These are phyloP conservation scores for Lodderomyces jiufengensis DNA, from an alignment of 1,139 yeast genomes.

Conservation along the genomic window DNA sequence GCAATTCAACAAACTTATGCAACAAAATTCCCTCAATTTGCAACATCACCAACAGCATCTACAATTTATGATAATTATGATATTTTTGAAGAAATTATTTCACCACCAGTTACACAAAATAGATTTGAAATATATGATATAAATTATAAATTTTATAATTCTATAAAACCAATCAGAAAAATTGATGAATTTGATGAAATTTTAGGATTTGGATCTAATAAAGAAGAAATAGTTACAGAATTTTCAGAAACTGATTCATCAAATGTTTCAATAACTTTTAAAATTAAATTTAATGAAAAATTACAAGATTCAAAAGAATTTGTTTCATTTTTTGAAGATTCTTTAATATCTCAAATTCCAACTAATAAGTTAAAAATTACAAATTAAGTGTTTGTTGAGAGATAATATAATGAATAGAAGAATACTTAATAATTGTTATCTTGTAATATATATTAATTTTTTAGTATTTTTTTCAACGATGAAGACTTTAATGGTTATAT, in stretches of 20 bases:
- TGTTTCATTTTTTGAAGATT: conserved; percentile 31
- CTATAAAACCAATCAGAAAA: conserved; percentile 8
- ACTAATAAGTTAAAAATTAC: conserved; percentile 17
- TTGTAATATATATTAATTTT: too few species aligned
- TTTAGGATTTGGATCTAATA: conserved; percentile 31
- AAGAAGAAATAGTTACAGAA: conserved; percentile 2
- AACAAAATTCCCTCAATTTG: conserved; percentile 40
- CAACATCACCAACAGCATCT: conserved; percentile 41
- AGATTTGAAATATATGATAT: conserved; percentile 50
- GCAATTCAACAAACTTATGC: conserved; percentile 40
- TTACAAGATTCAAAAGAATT: conserved; percentile 36
- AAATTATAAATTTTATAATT: conserved; percentile 23
- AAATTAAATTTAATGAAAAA: conserved; percentile 34
- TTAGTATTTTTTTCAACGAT: too few species aligned
- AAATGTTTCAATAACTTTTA: conserved; percentile 44
- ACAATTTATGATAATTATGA: conserved; percentile 39
- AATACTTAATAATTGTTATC: too few species aligned
- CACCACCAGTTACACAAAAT: conserved; percentile 53
- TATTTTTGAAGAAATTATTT: conserved; percentile 61
- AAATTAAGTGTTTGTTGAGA: conserved; percentile 6
- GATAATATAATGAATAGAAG: too few species aligned
- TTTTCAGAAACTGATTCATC: conserved; percentile 10
- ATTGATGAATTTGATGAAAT: conserved; percentile 38
- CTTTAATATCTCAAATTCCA: conserved; percentile 31
- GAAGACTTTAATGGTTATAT: too few species aligned